Conservation (phyloP, 1,139 yeast genomes). For the Yamadazyma jaroonii region DNA sequence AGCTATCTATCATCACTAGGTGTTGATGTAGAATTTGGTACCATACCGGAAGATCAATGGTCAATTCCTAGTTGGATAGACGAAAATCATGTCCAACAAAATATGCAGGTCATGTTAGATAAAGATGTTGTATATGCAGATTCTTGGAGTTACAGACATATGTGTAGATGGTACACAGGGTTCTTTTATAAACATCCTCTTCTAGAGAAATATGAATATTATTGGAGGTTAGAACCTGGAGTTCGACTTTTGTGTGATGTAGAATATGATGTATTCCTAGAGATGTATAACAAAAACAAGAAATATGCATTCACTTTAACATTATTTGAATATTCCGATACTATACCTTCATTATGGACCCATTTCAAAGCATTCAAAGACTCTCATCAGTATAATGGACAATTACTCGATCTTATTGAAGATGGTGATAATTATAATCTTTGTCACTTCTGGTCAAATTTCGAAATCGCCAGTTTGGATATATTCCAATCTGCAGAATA, state of each 20-base stretch:
- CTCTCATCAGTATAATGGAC: constrained; percentile 7
- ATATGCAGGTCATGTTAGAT: constrained; percentile 9
- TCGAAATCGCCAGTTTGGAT: constrained; percentile 32
- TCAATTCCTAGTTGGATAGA: constrained; percentile 29
- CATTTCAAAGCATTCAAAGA: constrained; percentile 16
- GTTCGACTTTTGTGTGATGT: constrained; percentile 28
- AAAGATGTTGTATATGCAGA: constrained; percentile 24
- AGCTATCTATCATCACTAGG: constrained; percentile 16
- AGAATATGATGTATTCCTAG: constrained; percentile 25
- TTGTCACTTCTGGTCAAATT: constrained; percentile 42
- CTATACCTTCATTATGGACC: constrained; percentile 34
- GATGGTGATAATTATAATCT: constrained; percentile 29
- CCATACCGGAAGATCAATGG: constrained; percentile 30
- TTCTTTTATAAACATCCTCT: constrained; percentile 32
- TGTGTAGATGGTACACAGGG: constrained; percentile 37
- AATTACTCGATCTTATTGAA: constrained; percentile 9
- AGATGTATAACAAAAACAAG: constrained; percentile 21
- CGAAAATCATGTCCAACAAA: constrained; percentile 18
- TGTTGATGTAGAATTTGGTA: constrained; percentile 28
- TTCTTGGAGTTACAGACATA: constrained; percentile 33
- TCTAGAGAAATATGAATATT: constrained; percentile 28
- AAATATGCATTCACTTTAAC: constrained; percentile 27
- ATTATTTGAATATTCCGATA: constrained; percentile 31
- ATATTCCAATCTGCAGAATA: constrained; percentile 23
- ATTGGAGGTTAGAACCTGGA: constrained; percentile 38